A percentile compares a stretch with the other conserved stretches of the same genome.
Evolutionary conservation across 345 rosid genomes (phyloP).

Genomic region (Ailanthus altissimus): DNA sequence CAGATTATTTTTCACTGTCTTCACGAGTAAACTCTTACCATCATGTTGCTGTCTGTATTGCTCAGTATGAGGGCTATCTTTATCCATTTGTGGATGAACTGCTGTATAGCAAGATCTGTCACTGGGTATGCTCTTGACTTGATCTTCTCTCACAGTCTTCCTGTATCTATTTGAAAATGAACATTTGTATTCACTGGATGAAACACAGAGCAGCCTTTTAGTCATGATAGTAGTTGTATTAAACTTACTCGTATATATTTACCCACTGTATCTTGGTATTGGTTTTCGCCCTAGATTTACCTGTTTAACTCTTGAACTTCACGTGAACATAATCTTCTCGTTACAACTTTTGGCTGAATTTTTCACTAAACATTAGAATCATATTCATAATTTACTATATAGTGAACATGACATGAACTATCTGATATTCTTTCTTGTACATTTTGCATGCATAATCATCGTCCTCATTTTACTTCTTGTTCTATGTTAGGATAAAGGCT

Average conservation of each 20-base stretch:
- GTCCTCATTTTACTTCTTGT: neutral
- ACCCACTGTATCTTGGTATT: neutral
- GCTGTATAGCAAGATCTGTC: slow-evolving; percentile 76
- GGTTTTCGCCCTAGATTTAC: neutral
- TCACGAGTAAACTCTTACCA: slow-evolving; percentile 82
- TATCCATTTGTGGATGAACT: slow-evolving; percentile 91
- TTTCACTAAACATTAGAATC: neutral
- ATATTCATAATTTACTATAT: neutral
- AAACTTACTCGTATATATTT: neutral
- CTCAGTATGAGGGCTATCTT: slow-evolving; percentile 82
- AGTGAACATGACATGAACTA: neutral
- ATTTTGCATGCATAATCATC: neutral
- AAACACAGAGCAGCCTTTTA: slow-evolving; percentile 4
- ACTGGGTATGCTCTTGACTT: slow-evolving; percentile 74
- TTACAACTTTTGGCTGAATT: neutral
- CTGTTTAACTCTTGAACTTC: neutral
- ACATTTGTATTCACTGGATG: neutral
- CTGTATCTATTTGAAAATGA: neutral
- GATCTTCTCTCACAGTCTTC: slow-evolving; percentile 1
- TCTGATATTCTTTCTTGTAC: neutral
- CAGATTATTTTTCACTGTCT: slow-evolving; percentile 97
- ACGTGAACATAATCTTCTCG: neutral
- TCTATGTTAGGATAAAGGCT: slow-evolving; percentile 68
- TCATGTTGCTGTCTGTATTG: slow-evolving; percentile 76
- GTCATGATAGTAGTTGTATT: neutral